Percentiles rank a stretch among this genome's conserved stretches.
Evolutionary conservation across 352 stramenopile genomes (phyloP).

Genomic region (Pythium biforme): DNA sequence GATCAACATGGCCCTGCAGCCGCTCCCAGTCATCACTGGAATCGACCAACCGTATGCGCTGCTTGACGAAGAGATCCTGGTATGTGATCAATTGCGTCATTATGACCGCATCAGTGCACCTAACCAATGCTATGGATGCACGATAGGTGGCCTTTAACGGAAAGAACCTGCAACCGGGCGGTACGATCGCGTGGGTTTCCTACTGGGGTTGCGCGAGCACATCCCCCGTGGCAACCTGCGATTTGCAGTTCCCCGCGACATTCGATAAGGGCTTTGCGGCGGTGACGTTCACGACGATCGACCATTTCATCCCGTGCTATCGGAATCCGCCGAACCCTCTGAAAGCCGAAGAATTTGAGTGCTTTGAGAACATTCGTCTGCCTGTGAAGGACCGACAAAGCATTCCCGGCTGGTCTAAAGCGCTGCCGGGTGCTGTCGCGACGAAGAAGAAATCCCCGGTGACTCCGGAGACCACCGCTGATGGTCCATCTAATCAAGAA

Average conservation of each 20-base stretch:
- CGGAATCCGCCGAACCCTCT: constrained; percentile 71
- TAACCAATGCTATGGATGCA: background rate
- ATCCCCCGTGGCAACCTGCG: constrained; percentile 51
- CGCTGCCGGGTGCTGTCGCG: background rate
- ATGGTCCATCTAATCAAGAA: background rate
- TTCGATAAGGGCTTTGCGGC: constrained; percentile 66
- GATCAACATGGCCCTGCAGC: constrained; percentile 55
- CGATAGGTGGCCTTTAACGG: constrained; percentile 55
- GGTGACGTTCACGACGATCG: constrained; percentile 67
- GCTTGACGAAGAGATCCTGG: constrained; percentile 68
- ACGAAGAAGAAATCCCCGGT: background rate
- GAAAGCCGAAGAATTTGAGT: constrained; percentile 67
- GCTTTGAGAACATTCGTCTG: constrained; percentile 66
- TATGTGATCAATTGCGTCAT: constrained; percentile 13
- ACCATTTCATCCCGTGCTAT: constrained; percentile 88
- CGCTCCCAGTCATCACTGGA: constrained; percentile 47
- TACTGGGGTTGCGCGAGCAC: constrained; percentile 80
- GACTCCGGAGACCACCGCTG: too few species aligned
- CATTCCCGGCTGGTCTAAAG: constrained; percentile 75
- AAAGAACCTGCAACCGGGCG: constrained; percentile 73
- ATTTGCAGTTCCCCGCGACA: constrained; percentile 64
- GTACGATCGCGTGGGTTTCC: constrained; percentile 70
- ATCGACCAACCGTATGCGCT: constrained; percentile 72
- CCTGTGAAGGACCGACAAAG: constrained; percentile 78
- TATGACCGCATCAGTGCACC: background rate